Base-by-base conservation (phyloP, 352 stramenopile genomes). In the Elongisporangium undulatum region DNA sequence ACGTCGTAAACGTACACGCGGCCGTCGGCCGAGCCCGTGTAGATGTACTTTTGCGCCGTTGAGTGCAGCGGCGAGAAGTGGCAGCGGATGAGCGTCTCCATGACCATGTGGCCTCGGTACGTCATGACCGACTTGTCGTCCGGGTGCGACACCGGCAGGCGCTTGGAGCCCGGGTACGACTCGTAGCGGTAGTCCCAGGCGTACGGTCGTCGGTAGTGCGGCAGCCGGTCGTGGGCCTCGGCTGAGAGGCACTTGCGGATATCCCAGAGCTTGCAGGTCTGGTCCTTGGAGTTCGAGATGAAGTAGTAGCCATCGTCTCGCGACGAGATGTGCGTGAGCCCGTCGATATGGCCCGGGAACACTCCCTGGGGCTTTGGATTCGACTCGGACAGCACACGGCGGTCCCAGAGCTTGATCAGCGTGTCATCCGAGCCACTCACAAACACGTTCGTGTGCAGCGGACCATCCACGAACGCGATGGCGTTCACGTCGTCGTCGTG, bases 271-370 rank as follows among this genome's bases (percentile, higher is more conserved):
- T 92, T 93, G 53, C 71, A 84, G 13, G 73, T 90, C 62, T 93
- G 86, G 55, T 95, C 85, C 54, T 95, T 95, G 0, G 82, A 70
- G 67, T 95, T 95, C n/a, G 85, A 95, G 22, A 95, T 70, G 55
- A 95, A 95, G 56, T 95, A 95, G 67, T 90, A 91, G 4, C 83
- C 86, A 64, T 95, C 86, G 62, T 93, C 83, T 16, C 84, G 78
- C 22, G 86, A 91, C 12, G 81, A 87, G 59, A 95, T 82, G 64
- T 93, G 74, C 23, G 83, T 93, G 50, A 95, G 60, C 3, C 86
- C 86, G 54, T 95, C 86, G n/a, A 81, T 88, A 53, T 95, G 86
- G 13, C 86, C 86, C 0, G 81, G 78, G 24, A 95, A 95, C 4
- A 95, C 82, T 2, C 86, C 84, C 54, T 93, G 83, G 0, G 86